Base-by-base conservation (phyloP, 352 stramenopile species). In the Pythium brassicae region DNA sequence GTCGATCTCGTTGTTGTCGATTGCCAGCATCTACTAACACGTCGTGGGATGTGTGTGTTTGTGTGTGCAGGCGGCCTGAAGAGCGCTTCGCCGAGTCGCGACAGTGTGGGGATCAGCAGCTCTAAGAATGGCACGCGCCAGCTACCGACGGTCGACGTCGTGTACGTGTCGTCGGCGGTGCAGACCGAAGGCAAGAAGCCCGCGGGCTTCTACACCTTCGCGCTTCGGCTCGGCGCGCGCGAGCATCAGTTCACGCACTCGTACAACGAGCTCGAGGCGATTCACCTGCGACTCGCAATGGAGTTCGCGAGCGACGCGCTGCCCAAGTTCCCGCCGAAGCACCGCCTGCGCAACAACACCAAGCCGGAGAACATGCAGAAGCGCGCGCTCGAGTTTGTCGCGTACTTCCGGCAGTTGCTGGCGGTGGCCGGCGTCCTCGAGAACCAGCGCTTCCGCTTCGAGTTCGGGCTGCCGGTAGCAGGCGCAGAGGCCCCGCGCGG, bases 291-390 rank as follows among this genome's bases (percentile, higher is more conserved):
- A 0, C 45, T 94, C 43, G 52, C 49, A 12, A 52, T 57, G 4
- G 76, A 75, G 29, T 69, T 72, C 34, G 26, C 63, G 3, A 51
- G 32, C 7, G 58, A 63, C 8, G 51, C 50, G 17, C 60, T 91
- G 29, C 84, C 82, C 2, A 94, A 90, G 51, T 90, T 94, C 50
- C 84, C 84, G 15, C 83, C 82, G 0, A 94, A 91, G 53, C 82
- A 94, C 46, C 65, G 71, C 19, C 58, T 86, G 19, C 82, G 80
- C 27, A 92, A 91, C 62, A 87, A 86, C 51, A 86, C 65, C 15
- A 94, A 94, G 53, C 76, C 82, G 0, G 84, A 94, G 25, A 92
- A 92, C 40, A 88, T 94, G 78, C 70, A 87, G 58, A 94, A 91
- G 65, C 80, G 84, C n/a, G 84, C 76, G 2, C 74, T 89, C 48